A percentile compares a stretch with the other conserved stretches of the same genome.
phyloP scores from a whole-genome alignment of 768 basidiomycete species.

The Tulasnella sp. region DNA sequence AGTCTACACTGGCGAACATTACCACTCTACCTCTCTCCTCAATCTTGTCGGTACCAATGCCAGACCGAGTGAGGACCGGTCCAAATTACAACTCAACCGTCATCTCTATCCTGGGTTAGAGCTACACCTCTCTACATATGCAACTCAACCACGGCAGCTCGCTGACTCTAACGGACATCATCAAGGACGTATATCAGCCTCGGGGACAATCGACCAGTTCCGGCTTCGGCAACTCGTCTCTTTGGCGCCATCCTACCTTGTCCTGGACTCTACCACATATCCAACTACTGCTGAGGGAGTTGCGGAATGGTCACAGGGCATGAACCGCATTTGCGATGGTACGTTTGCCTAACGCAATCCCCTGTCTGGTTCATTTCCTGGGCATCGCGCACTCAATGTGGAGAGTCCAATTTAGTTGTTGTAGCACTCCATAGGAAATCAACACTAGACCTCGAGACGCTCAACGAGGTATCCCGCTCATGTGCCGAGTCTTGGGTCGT shows the following conservation, averaged over 20 bases:
- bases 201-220: conserved; percentile 45
- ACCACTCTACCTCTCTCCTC: no score
- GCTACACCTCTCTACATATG: no score
- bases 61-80: neutral
- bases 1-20: no score
- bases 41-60: neutral
- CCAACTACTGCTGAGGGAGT: conserved; percentile 38
- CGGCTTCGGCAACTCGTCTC: conserved; percentile 51
- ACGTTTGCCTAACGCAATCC: conserved; percentile 14
- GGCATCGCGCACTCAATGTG: no score
- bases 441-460: conserved; percentile 66
- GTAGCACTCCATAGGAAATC: conserved; percentile 54
- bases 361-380: no score
- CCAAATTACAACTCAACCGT: conserved; percentile 49
- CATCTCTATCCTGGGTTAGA: conserved; percentile 41
- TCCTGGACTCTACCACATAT: conserved; percentile 61
- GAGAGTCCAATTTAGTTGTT: no score
- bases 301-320: conserved; percentile 52
- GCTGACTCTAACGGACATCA: no score
- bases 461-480: conserved; percentile 54
- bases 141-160: no score
- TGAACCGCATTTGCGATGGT: conserved; percentile 59
- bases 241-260: conserved; percentile 65
- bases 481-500: conserved; percentile 78
- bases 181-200: conserved; percentile 35